Evolutionary conservation across 2,329 filamentous ascomycete genomes (phyloP).

Genomic region (Sphaerostilbella broomeana): DNA sequence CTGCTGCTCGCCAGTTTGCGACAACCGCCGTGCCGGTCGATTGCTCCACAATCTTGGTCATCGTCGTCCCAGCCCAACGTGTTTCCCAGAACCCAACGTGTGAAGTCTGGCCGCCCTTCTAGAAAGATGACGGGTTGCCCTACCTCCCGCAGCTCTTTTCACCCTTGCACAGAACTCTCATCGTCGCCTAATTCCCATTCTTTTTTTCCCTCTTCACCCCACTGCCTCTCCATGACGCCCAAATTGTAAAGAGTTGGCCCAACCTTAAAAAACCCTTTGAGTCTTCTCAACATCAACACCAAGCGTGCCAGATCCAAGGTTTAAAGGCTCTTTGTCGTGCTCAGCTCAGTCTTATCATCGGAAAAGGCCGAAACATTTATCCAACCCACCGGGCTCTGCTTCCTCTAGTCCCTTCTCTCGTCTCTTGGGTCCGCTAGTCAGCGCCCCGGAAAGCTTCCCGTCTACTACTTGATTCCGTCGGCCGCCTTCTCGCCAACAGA

Average conservation of each 20-base stretch:
- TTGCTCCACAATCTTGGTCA: slow-evolving; percentile 9
- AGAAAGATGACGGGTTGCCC: slow-evolving; percentile 13
- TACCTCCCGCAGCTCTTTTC: slow-evolving; percentile 1
- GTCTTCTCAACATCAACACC: slow-evolving; percentile 10
- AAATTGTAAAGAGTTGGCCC: slow-evolving; percentile 10
- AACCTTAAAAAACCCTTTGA: slow-evolving; percentile 10
- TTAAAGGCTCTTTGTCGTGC: slow-evolving; percentile 6
- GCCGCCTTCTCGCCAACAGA: slow-evolving; percentile 9
- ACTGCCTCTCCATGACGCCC: slow-evolving; percentile 11
- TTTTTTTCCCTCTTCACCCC: slow-evolving; percentile 10
- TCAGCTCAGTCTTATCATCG: no score
- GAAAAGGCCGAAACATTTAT: no score
- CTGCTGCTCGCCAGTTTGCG: slow-evolving; percentile 9
- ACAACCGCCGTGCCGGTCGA: slow-evolving; percentile 4
- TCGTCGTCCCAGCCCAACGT: slow-evolving; percentile 13
- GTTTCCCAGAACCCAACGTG: slow-evolving; percentile 11
- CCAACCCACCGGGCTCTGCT: no score
- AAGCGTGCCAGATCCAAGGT: no score
- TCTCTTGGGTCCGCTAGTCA: slow-evolving; percentile 3
- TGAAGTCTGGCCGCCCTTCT: slow-evolving; percentile 10
- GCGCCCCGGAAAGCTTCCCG: slow-evolving; percentile 11
- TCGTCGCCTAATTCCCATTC: slow-evolving; percentile 10
- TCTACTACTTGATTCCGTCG: slow-evolving; percentile 9
- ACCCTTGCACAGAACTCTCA: slow-evolving; percentile 12
- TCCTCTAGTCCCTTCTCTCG: slow-evolving; percentile 6